Base-by-base conservation (phyloP, 1,284 basidiomycete genomes). In the Limonomyces culmigenus region DNA sequence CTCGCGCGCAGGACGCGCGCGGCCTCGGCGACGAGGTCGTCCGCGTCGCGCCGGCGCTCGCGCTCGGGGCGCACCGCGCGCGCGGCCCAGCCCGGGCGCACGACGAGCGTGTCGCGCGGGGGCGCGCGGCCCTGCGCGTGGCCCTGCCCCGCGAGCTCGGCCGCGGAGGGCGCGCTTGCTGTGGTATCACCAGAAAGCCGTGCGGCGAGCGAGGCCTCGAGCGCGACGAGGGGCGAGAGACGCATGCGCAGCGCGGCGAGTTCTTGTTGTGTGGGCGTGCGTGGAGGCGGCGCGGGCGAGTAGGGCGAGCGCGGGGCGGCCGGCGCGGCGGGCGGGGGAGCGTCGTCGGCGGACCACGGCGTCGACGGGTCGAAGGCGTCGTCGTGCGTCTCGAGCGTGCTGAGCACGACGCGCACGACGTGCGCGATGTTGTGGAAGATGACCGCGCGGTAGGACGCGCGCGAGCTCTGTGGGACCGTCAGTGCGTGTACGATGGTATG, bases 371-470 rank as follows among this genome's bases (percentile, higher is more conserved):
- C 69, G 45, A 74, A 74, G 19, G 61, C 60, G n/a, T 53, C 44
- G 38, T 80, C 55, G 32, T 63, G 51, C 8, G 23, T 8, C 8
- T 8, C 8, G 13, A 78, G 57, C 34, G 81, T 67, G 35, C 75
- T 63, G n/a, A 78, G 57, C 34, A 83, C 67, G 32, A 53, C 51
- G 44, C 71, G 66, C 47, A 79, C 63, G 43, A 74, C 76, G 40
- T 76, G 70, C 39, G 80, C 63, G 50, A 84, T 67, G 50, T 84
- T 75, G 50, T 84, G 67, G 47, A 75, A 74, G 43, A 85, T 73
- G 42, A 85, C 74, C 5, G 67, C 58, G 14, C 75, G 68, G 81
- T 81, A 84, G 20, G 75, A 67, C 3, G 62, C 55, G 35, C 69
- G 19, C 60, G 60, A 14, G 78, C 71, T 45, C 78, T 77, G 3